These are phyloP conservation scores for Diaporthe helianthi DNA, from an alignment of 2,329 filamentous ascomycete genomes.

Conservation along the genomic window DNA sequence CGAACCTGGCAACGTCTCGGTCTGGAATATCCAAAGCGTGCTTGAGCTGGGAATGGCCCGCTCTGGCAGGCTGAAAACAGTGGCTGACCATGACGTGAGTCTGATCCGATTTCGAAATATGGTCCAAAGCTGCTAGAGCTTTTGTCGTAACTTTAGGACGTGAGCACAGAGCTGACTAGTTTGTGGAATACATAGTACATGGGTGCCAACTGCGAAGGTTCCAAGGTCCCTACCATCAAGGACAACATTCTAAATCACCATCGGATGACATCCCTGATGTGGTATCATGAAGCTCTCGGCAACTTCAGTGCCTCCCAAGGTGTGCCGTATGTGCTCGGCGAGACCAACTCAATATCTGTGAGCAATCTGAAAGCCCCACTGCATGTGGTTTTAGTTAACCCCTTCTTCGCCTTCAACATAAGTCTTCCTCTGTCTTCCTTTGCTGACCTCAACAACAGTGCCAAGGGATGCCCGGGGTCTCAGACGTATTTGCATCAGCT, in stretches of 20 bases:
- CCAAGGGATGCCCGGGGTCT: background rate
- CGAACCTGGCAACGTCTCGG: background rate
- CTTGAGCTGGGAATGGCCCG: background rate
- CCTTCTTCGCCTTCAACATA: background rate
- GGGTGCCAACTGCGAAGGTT: slow-evolving; percentile 18
- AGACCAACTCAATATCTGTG: slow-evolving; percentile 29
- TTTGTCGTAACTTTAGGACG: too few relatives aligned
- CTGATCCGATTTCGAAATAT: background rate
- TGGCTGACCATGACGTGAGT: slow-evolving; percentile 11
- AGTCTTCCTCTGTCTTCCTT: background rate
- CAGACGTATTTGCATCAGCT: slow-evolving; percentile 16
- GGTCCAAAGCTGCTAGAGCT: too few relatives aligned
- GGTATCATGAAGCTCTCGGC: slow-evolving; percentile 35
- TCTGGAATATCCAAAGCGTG: slow-evolving; percentile 26
- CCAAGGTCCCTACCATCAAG: slow-evolving; percentile 28
- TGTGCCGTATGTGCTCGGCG: slow-evolving; percentile 32
- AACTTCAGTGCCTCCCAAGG: slow-evolving; percentile 30
- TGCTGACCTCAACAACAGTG: background rate
- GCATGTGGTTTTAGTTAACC: too few relatives aligned
- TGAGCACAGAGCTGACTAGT: background rate
- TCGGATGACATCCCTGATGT: slow-evolving; percentile 34
- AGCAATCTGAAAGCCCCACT: background rate
- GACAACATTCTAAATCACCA: slow-evolving; percentile 32
- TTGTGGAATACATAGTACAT: background rate
- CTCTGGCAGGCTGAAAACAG: slow-evolving; percentile 4